Evolutionary conservation across 331 rosid genomes (phyloP).

Genomic region (Quercus lobata): DNA sequence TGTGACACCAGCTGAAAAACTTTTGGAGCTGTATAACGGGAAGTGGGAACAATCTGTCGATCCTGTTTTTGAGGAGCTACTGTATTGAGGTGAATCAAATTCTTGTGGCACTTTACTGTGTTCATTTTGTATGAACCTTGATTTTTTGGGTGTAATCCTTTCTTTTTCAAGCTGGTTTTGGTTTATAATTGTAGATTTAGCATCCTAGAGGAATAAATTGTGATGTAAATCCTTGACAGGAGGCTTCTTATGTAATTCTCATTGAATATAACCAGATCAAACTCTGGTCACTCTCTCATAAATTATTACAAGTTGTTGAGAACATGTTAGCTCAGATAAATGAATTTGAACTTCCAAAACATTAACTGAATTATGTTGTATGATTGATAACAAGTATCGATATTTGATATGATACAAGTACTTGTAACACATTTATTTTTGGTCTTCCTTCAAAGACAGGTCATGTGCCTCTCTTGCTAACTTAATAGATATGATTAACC

Average conservation of each 20-base stretch:
- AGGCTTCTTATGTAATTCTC: constrained; percentile 22
- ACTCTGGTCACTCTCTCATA: background rate
- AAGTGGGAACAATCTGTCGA: constrained; percentile 83
- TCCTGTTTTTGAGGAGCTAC: constrained; percentile 87
- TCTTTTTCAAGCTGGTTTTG: constrained; percentile 21
- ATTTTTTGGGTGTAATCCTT: constrained; percentile 14
- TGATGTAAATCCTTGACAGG: constrained; percentile 30
- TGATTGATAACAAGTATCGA: background rate
- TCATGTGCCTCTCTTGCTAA: background rate
- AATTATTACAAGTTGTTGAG: background rate
- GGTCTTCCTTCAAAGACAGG: background rate
- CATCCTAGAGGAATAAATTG: constrained; percentile 35
- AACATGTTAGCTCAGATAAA: too few species aligned
- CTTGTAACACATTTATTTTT: background rate
- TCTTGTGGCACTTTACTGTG: constrained; percentile 18
- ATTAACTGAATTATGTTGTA: background rate
- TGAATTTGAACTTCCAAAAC: background rate
- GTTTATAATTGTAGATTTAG: constrained; percentile 7
- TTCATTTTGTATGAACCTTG: constrained; percentile 22
- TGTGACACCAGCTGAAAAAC: constrained; percentile 86
- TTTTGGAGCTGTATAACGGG: constrained; percentile 72
- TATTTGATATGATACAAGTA: background rate
- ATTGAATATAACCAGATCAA: constrained; percentile 2
- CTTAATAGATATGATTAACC: background rate
- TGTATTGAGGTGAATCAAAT: constrained; percentile 51